A percentile compares a stretch with the other conserved stretches of the same genome.
phyloP scores from a whole-genome alignment of 495 filamentous ascomycete species.

The Letharia lupina region DNA sequence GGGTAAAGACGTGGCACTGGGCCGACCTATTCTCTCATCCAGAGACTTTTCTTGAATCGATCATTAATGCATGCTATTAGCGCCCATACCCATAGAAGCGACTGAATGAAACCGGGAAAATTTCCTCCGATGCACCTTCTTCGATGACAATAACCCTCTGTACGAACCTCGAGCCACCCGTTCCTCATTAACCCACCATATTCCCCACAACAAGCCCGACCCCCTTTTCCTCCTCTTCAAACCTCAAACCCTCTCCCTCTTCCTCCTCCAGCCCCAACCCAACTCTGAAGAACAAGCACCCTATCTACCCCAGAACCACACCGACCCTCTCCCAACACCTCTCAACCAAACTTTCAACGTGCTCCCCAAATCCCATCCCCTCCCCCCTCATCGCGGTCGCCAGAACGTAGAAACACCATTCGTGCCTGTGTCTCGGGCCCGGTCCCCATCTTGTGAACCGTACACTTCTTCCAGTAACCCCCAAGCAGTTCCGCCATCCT shows the following conservation, averaged over 20 bases:
- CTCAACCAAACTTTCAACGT: not conserved
- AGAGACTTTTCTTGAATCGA: not conserved
- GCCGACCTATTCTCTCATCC: not conserved
- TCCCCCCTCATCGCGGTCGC: not conserved
- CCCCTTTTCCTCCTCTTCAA: not conserved
- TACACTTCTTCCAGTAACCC: too few relatives aligned
- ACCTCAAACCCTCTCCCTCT: not conserved
- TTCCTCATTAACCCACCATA: not conserved
- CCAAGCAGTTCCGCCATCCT: too few relatives aligned
- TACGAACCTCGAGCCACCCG: not conserved
- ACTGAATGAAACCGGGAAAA: not conserved
- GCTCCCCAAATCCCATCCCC: too few relatives aligned
- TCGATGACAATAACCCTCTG: not conserved
- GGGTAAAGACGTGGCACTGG: not conserved
- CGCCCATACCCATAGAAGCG: not conserved
- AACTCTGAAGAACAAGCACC: too few relatives aligned
- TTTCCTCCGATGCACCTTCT: not conserved
- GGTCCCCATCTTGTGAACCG: too few relatives aligned
- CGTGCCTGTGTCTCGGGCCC: too few relatives aligned
- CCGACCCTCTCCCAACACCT: not conserved
- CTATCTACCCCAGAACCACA: too few relatives aligned
- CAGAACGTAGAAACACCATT: not conserved
- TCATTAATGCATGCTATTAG: not conserved
- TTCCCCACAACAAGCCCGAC: not conserved
- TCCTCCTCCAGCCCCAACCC: not conserved